phyloP scores from a whole-genome alignment of 2,329 filamentous ascomycete species.

The Xylariaceae sp. region DNA sequence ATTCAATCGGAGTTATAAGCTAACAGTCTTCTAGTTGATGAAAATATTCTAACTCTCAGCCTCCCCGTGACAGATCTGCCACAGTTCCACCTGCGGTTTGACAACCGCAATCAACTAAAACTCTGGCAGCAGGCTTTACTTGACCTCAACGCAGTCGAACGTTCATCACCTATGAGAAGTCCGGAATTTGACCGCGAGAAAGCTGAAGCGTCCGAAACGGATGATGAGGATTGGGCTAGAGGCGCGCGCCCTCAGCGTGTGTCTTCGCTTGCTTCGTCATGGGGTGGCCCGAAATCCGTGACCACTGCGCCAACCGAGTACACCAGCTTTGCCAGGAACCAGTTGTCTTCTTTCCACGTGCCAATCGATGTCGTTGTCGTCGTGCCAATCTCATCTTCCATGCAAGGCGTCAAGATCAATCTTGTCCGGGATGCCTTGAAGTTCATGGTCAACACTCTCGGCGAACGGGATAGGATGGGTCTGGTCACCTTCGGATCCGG shows the following conservation, averaged over 20 bases:
- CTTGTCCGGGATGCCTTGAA: conserved; percentile 86
- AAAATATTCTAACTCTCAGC: conserved; percentile 82
- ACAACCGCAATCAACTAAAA: conserved; percentile 79
- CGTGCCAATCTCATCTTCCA: conserved; percentile 94
- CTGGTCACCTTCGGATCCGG: conserved; percentile 96
- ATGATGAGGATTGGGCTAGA: conserved; percentile 85
- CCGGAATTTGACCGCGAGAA: conserved; percentile 80
- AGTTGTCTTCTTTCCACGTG: conserved; percentile 68
- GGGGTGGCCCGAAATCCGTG: conserved; percentile 76
- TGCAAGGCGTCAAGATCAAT: conserved; percentile 99
- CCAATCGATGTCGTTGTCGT: conserved; percentile 95
- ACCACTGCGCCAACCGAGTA: conserved; percentile 93
- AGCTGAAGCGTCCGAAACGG: conserved; percentile 72
- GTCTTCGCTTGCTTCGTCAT: conserved; percentile 81
- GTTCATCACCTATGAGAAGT: conserved; percentile 60
- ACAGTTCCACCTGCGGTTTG: conserved; percentile 89
- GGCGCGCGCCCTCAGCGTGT: conserved; percentile 61
- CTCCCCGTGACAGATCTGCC: conserved; percentile 90
- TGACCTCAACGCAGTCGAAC: conserved; percentile 74
- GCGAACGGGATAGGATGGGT: conserved; percentile 93
- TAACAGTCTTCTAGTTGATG: conserved; percentile 53
- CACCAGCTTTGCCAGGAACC: conserved; percentile 64
- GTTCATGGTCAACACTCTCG: conserved; percentile 86
- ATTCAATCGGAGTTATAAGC: conserved; percentile 24
- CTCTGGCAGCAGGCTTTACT: conserved; percentile 85